Evolutionary conservation across 805 yeast species (phyloP).

Genomic region (Schwanniomyces vanrijiae): DNA sequence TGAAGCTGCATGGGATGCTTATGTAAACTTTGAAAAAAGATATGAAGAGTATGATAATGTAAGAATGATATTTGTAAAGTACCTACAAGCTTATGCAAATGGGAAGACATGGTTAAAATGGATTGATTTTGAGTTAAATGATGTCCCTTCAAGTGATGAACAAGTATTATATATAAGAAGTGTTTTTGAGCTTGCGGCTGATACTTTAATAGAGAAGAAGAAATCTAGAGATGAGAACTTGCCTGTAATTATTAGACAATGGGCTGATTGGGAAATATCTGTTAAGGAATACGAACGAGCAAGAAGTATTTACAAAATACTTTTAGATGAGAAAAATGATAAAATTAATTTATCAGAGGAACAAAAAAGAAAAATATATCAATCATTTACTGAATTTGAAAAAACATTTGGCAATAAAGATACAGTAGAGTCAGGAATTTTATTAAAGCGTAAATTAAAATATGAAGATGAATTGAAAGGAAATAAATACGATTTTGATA

Average conservation of each 20-base stretch:
- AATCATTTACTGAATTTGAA: conserved; percentile 54
- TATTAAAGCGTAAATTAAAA: conserved; percentile 51
- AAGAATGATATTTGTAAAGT: conserved; percentile 57
- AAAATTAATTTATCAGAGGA: conserved; percentile 25
- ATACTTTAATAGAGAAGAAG: conserved; percentile 37
- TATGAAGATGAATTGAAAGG: conserved; percentile 50
- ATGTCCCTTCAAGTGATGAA: conserved; percentile 8
- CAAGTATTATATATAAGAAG: conserved; percentile 53
- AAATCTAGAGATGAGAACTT: conserved; percentile 19
- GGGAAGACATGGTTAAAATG: conserved; percentile 70
- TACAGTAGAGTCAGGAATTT: conserved; percentile 52
- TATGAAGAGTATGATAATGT: conserved; percentile 57
- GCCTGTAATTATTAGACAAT: conserved; percentile 44
- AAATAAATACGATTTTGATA: conserved; percentile 62
- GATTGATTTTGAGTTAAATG: conserved; percentile 65
- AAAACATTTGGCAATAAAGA: conserved; percentile 59
- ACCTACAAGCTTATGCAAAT: conserved; percentile 33
- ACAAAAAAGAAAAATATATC: conserved; percentile 34
- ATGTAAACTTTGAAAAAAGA: conserved; percentile 68
- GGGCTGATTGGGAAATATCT: conserved; percentile 73
- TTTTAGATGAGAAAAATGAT: conserved; percentile 32
- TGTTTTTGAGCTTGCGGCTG: conserved; percentile 68
- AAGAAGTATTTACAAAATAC: conserved; percentile 53
- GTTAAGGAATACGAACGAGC: conserved; percentile 64
- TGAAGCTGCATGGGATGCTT: conserved; percentile 70